Conservation (phyloP, 768 basidiomycete species). For the Agaricus sinodeliciosus region DNA sequence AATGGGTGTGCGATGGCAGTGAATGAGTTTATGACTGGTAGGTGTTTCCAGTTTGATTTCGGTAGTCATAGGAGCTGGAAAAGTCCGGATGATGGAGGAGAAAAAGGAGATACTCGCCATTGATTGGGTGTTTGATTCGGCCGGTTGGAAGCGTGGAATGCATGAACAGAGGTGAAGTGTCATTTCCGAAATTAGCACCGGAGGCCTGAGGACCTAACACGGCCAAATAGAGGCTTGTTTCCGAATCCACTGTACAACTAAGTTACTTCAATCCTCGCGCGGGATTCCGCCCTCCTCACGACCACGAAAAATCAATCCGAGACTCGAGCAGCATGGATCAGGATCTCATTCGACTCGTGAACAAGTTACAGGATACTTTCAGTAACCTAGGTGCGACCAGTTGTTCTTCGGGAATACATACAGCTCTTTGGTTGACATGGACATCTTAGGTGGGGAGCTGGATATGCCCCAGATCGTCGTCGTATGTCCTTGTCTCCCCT, state of each 20-base stretch:
- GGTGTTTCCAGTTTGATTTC: too few species aligned
- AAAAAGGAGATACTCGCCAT: too few species aligned
- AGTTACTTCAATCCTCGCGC: neutral
- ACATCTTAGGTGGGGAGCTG: conserved; percentile 67
- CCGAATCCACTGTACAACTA: neutral
- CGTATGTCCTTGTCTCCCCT: conserved; percentile 39
- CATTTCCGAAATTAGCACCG: neutral
- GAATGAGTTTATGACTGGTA: too few species aligned
- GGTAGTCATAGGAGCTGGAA: too few species aligned
- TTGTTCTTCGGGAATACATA: conserved; percentile 12
- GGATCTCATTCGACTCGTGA: conserved; percentile 90
- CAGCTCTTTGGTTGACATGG: conserved; percentile 4
- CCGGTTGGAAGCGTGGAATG: too few species aligned
- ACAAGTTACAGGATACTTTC: conserved; percentile 93
- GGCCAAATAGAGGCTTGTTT: neutral
- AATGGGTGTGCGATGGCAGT: too few species aligned
- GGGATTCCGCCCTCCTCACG: conserved; percentile 2
- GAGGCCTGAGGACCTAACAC: conserved; percentile 1
- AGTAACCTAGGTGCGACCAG: conserved; percentile 67
- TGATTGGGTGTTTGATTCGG: too few species aligned
- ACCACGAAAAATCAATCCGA: neutral
- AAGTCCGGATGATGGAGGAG: too few species aligned
- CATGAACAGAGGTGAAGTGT: too few species aligned
- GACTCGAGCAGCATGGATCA: conserved; percentile 64
- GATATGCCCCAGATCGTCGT: conserved; percentile 91